Base-by-base conservation (phyloP, 1,139 yeast genomes). In the Debaryomyces sp. region DNA sequence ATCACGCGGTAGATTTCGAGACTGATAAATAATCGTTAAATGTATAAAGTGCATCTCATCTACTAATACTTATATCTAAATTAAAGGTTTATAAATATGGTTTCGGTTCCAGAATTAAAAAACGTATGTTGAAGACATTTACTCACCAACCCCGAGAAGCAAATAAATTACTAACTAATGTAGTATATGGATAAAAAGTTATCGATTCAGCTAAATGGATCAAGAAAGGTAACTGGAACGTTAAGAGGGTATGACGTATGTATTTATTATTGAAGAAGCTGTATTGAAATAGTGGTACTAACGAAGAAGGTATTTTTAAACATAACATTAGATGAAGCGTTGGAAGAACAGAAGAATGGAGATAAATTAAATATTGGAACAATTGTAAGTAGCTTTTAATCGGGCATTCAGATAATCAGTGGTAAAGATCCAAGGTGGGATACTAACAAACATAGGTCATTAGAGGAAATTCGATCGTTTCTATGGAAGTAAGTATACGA, bases 141-240 rank as follows among this genome's bases (percentile, higher is more conserved):
- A 21, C 17, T n/a, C n/a, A n/a, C n/a, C n/a, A n/a, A n/a, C n/a
- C n/a, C 12, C 8, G 1, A 30, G 17, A 23, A 32, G 12, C 9
- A 6, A 41, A 15, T 18, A 5, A 33, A 30, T 40, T 54, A 61
- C 60, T 57, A 66, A 70, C 75, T 56, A 58, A 55, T 60, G 23
- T 60, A 85, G 88, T 89, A 89, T 63, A 79, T 88, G 83, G 92
- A 87, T 64, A 87, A 87, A 67, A 80, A 82, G 63, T 77, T 89
- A 34, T 73, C 82, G 12, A 73, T 89, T 22, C 89, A 85, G 60
- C 73, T 90, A 51, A 88, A 88, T 63, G 94, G 96, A 6, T 71
- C 87, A 15, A 77, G 96, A 49, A 83, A 80, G 54, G 83, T 89
- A 6, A 76, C 80, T 4, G 97, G 97, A 1, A 78, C 81, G 6